A percentile compares a stretch with the other conserved stretches of the same genome.
Evolutionary conservation across 2,329 filamentous ascomycete species (phyloP).

Genomic region (Aspergillus brunneoviolaceus): DNA sequence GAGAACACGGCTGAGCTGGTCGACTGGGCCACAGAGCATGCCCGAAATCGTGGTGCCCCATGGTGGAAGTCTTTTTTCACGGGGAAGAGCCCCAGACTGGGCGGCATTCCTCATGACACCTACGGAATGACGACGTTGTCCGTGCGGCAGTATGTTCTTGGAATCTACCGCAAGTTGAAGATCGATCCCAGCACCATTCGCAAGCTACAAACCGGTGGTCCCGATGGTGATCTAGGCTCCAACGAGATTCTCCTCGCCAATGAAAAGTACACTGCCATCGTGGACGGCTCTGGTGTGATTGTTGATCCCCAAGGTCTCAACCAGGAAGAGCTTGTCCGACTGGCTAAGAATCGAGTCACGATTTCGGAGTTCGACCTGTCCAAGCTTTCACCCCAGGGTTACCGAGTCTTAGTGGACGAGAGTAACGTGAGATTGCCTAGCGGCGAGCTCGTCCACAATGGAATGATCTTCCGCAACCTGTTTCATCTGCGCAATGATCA

Average conservation of each 20-base stretch:
- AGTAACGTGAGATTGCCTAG: conserved; percentile 81
- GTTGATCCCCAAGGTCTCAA: conserved; percentile 90
- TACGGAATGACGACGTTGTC: conserved; percentile 99
- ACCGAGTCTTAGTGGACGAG: conserved; percentile 89
- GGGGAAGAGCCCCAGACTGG: conserved; percentile 92
- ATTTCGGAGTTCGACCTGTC: conserved; percentile 80
- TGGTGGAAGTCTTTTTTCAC: conserved; percentile 99
- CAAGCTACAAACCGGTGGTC: conserved; percentile 97
- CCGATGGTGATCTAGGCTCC: conserved; percentile 92
- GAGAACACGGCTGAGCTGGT: conserved; percentile 98
- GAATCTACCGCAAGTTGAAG: conserved; percentile 94
- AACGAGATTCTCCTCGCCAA: conserved; percentile 97
- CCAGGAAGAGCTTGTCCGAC: conserved; percentile 74
- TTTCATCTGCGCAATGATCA: conserved; percentile 83
- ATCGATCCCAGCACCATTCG: conserved; percentile 80
- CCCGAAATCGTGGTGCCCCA: conserved; percentile 77
- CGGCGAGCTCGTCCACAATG: conserved; percentile 85
- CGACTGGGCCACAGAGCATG: conserved; percentile 98
- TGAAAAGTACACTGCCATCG: conserved; percentile 91
- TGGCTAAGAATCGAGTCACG: conserved; percentile 86
- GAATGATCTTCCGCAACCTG: conserved; percentile 94
- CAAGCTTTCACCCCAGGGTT: conserved; percentile 85
- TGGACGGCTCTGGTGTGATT: conserved; percentile 94
- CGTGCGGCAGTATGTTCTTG: conserved; percentile 91
- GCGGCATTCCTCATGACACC: conserved; percentile 90